Evolutionary conservation across 106 monocot species (phyloP).

Genomic region (Apostasia shenzhenica): DNA sequence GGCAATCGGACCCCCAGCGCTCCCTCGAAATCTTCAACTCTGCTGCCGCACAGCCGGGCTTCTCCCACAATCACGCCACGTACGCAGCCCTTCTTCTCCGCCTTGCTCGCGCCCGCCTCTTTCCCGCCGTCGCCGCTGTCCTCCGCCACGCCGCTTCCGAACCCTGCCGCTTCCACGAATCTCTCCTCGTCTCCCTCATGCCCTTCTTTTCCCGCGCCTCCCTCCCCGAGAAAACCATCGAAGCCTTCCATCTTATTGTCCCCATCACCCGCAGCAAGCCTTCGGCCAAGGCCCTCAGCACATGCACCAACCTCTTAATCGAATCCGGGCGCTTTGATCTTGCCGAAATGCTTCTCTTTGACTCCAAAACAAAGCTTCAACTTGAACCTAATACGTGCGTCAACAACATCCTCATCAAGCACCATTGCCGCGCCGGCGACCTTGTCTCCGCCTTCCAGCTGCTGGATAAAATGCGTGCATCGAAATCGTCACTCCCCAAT

Average conservation of each 20-base stretch:
- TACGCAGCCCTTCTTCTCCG: slow-evolving; percentile 66
- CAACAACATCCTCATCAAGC: slow-evolving; percentile 73
- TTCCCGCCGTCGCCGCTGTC: slow-evolving; percentile 43
- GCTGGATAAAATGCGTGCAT: slow-evolving; percentile 39
- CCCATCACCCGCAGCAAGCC: slow-evolving; percentile 48
- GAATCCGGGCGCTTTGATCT: slow-evolving; percentile 41
- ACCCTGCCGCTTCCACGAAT: slow-evolving; percentile 64
- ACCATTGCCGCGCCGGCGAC: slow-evolving; percentile 28
- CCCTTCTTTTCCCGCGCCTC: slow-evolving; percentile 36
- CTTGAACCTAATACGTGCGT: slow-evolving; percentile 51
- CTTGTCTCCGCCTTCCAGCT: slow-evolving; percentile 39
- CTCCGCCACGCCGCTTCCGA: slow-evolving; percentile 42
- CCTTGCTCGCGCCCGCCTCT: slow-evolving; percentile 45
- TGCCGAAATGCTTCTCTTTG: slow-evolving; percentile 28
- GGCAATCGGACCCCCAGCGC: slow-evolving; percentile 41
- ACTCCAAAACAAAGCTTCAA: slow-evolving; percentile 10
- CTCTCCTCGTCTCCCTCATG: slow-evolving; percentile 56
- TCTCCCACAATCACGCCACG: slow-evolving; percentile 73
- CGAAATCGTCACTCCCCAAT: slow-evolving; percentile 33
- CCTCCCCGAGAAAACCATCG: slow-evolving; percentile 21
- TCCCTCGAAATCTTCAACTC: slow-evolving; percentile 83
- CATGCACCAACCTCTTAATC: slow-evolving; percentile 60
- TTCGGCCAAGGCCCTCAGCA: slow-evolving; percentile 58
- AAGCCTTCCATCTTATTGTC: slow-evolving; percentile 39
- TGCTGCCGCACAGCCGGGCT: slow-evolving; percentile 39